A percentile compares a stretch with the other conserved stretches of the same genome.
Conservation (phyloP, 345 rosid genomes). For the Citrus inodora region DNA sequence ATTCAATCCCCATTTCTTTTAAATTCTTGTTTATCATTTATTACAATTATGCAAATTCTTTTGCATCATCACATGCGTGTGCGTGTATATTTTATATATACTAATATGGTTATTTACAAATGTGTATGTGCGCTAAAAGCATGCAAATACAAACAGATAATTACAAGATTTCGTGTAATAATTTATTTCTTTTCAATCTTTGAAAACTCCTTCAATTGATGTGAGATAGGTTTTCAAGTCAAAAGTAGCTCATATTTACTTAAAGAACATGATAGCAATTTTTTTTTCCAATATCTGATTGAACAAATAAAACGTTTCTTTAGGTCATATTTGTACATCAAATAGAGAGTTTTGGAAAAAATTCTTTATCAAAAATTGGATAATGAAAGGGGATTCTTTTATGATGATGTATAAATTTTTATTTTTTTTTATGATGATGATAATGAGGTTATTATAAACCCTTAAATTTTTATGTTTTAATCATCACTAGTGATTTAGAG, state of each 20-base stretch:
- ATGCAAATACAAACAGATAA: neutral
- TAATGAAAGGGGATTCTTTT: too few relatives aligned
- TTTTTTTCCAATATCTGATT: too few relatives aligned
- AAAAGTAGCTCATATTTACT: neutral
- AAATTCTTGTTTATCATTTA: neutral
- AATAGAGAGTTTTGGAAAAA: too few relatives aligned
- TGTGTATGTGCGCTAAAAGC: neutral
- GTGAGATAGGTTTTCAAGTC: neutral
- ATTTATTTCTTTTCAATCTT: neutral
- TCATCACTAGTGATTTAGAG: too few relatives aligned
- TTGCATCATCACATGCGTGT: constrained; percentile 10
- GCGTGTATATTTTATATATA: neutral
- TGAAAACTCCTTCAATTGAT: neutral
- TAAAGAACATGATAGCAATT: neutral
- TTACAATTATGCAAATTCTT: constrained; percentile 1
- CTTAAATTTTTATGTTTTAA: too few relatives aligned
- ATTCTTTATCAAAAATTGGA: too few relatives aligned
- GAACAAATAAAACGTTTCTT: too few relatives aligned
- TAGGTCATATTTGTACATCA: too few relatives aligned
- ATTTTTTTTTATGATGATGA: too few relatives aligned
- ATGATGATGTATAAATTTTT: too few relatives aligned
- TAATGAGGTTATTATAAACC: too few relatives aligned
- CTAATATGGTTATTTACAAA: neutral
- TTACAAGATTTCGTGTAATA: neutral
- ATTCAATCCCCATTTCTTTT: neutral